Evolutionary conservation across 2,329 filamentous ascomycete species (phyloP), one percentile per base, ranked within the genome.

Genomic region (Xenosphaeropsis pyriputrescens): DNA sequence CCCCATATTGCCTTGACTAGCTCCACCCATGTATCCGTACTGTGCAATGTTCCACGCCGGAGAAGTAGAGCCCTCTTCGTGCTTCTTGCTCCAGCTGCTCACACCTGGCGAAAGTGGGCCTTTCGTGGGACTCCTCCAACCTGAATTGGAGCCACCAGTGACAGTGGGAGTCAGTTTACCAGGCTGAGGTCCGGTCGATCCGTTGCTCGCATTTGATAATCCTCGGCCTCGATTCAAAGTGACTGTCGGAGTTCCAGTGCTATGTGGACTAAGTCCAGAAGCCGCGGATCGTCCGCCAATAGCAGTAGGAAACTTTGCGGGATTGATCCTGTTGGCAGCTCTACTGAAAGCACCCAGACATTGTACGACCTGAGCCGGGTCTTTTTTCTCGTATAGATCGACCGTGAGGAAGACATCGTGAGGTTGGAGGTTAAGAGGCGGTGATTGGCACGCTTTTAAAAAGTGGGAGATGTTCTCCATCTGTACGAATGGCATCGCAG

Each of bases 391-490:
- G 65, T 81, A 98, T 35, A 98, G 69, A 61, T 98, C 91, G 56
- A 98, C 89, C 5, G 91, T 98, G 43, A 96, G 75, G 62, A 98
- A 98, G 47, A 88, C 78, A 60, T 98, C 91, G 64, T 98, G 91
- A 34, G 88, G 79, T 41, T 85, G 86, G 42, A 98, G 75, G 58
- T 79, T 88, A 37, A 98, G 66, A 1, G 91, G 91, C 18, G 83
- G 75, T 36, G 73, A 66, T 59, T 94, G 84, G 64, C 88, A 93
- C 42, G 85, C 86, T 52, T 75, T 77, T 38, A 98, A 75, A 61
- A 95, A 98, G 55, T 93, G 85, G 4, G 88, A 93, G 54, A 98
- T 95, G 57, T 98, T 98, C 59, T 98, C 91, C 88, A 96, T 96
- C 60, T 98, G 91, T 31, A 96, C 89, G 56, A 98, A 98, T 0